Conservation (phyloP, 352 stramenopile genomes). For the Pythium phragmitis region DNA sequence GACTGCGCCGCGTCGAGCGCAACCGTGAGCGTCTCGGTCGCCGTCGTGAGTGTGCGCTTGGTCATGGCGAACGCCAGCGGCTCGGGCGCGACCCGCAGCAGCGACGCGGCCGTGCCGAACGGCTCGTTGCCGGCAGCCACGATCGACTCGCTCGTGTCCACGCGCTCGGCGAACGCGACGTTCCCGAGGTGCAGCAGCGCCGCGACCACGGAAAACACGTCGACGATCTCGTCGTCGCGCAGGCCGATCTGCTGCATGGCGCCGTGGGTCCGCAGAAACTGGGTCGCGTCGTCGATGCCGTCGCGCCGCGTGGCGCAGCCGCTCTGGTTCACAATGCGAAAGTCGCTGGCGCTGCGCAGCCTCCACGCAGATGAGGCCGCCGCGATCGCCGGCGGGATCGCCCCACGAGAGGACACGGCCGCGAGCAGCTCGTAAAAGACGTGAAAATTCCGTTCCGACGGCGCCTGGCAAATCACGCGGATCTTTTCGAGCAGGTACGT, state of each 20-base stretch:
- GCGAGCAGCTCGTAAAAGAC: constrained; percentile 86
- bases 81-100: constrained; percentile 58
- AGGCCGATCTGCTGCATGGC: constrained; percentile 86
- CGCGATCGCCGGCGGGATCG: neutral
- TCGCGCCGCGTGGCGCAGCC: constrained; percentile 66
- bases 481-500: constrained; percentile 96
- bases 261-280: constrained; percentile 57
- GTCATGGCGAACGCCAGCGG: constrained; percentile 61
- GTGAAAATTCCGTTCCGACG: constrained; percentile 85
- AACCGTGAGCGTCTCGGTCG: constrained; percentile 76
- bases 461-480: constrained; percentile 77
- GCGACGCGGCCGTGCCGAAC: constrained; percentile 49
- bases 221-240: constrained; percentile 46
- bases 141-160: constrained; percentile 13
- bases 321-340: constrained; percentile 72
- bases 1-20: constrained; percentile 63
- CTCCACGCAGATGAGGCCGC: constrained; percentile 36
- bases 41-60: constrained; percentile 56
- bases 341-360: constrained; percentile 39
- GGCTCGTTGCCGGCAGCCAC: constrained; percentile 9
- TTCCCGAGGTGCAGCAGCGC: constrained; percentile 89
- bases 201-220: constrained; percentile 74
- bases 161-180: constrained; percentile 48
- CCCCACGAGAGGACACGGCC: constrained; percentile 16
- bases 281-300: constrained; percentile 57